phyloP scores from a whole-genome alignment of 2,329 filamentous ascomycete species.

The Tolypocladium capitatum region DNA sequence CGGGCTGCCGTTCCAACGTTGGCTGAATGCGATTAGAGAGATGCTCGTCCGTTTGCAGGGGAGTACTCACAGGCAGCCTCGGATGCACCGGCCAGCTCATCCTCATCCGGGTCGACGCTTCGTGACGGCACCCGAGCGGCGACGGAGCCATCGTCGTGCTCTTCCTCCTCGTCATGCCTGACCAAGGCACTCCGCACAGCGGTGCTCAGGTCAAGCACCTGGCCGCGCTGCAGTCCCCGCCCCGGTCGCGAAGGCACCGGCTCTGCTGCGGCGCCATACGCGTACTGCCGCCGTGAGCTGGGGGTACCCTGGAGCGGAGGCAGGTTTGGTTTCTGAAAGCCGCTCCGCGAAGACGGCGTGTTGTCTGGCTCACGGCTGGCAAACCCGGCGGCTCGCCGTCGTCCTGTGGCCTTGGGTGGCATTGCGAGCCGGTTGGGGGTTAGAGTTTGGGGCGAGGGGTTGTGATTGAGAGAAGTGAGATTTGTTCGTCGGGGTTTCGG shows the following conservation, averaged over 20 bases:
- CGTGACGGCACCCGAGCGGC: background rate
- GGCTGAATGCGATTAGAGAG: background rate
- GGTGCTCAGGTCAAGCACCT: conserved; percentile 12
- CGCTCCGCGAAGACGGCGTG: conserved; percentile 1
- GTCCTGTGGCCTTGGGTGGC: conserved; percentile 6
- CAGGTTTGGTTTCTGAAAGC: conserved; percentile 13
- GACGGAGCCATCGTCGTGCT: background rate
- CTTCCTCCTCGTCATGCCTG: conserved; percentile 7
- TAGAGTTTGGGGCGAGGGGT: background rate
- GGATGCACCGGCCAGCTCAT: conserved; percentile 7
- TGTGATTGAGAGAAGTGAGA: background rate
- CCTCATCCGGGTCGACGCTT: conserved; percentile 7
- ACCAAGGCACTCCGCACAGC: conserved; percentile 17
- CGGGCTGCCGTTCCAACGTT: background rate
- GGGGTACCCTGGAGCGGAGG: conserved; percentile 18
- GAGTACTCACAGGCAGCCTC: conserved; percentile 1
- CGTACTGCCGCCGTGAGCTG: conserved; percentile 22
- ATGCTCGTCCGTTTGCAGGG: background rate
- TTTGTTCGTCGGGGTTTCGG: background rate
- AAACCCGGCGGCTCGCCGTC: conserved; percentile 2
- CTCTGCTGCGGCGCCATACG: conserved; percentile 24
- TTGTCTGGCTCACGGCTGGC: conserved; percentile 4
- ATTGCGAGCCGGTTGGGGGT: conserved; percentile 2
- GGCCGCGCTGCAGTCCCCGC: conserved; percentile 5
- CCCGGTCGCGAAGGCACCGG: conserved; percentile 13